Evolutionary conservation across 331 rosid species (phyloP).

Genomic region (Malus hybrid): DNA sequence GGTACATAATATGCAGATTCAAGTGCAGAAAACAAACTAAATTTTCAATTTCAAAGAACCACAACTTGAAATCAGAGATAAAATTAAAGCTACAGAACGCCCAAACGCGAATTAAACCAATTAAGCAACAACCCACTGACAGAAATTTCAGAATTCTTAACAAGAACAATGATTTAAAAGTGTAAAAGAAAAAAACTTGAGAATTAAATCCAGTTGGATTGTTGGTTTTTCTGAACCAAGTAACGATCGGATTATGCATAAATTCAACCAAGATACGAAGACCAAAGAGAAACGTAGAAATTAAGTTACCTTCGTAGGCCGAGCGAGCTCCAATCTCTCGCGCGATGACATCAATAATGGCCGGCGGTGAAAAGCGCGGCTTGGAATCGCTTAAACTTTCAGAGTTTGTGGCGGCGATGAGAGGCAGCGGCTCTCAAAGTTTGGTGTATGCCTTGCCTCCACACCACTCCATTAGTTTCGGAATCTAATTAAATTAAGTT

Average conservation of each 20-base stretch:
- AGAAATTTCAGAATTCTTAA: background rate
- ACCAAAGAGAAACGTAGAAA: background rate
- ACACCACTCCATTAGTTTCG: too few species aligned
- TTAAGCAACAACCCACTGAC: background rate
- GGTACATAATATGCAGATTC: background rate
- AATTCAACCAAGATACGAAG: background rate
- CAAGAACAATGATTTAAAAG: background rate
- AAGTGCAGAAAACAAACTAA: too few species aligned
- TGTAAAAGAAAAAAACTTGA: background rate
- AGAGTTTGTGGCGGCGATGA: background rate
- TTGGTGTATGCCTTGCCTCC: too few species aligned
- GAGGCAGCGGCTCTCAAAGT: background rate
- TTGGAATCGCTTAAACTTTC: background rate
- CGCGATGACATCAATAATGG: background rate
- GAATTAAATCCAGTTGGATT: background rate
- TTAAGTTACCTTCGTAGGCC: background rate
- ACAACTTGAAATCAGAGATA: background rate
- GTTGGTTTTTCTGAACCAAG: background rate
- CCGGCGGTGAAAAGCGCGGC: background rate
- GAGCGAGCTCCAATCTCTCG: background rate
- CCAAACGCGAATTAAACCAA: background rate
- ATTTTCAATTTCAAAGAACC: background rate
- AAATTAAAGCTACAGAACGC: background rate
- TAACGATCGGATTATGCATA: background rate
- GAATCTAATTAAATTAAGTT: too few species aligned